Conservation (phyloP, 108 stramenopile genomes). For the Stephanodiscus triporus region DNA sequence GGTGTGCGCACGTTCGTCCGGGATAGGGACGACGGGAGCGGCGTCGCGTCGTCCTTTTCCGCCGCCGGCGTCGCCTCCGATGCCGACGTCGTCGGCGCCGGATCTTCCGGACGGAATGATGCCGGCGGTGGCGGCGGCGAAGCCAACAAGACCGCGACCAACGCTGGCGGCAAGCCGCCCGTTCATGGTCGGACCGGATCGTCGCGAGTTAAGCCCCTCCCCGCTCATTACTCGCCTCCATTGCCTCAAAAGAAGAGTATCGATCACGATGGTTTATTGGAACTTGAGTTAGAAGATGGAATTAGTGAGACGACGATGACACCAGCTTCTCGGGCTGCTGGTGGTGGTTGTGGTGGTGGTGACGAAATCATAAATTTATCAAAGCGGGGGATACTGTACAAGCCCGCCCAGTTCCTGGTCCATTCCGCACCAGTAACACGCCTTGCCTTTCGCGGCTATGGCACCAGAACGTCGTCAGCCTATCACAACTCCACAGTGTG, state of each 20-base stretch:
- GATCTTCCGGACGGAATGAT: neutral
- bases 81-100: neutral
- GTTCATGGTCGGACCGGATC: slow-evolving; percentile 22
- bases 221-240: slow-evolving; percentile 11
- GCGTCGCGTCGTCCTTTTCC: neutral
- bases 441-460: slow-evolving; percentile 77
- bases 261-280: slow-evolving; percentile 23
- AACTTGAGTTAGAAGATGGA: slow-evolving; percentile 21
- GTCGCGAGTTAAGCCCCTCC: neutral
- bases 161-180: slow-evolving; percentile 21
- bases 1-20: slow-evolving; percentile 70
- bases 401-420: slow-evolving; percentile 77
- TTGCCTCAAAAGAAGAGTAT: slow-evolving; percentile 1
- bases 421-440: slow-evolving; percentile 74
- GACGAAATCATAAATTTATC: neutral
- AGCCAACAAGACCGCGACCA: slow-evolving; percentile 1
- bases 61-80: neutral
- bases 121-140: slow-evolving; percentile 17
- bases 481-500: slow-evolving; percentile 24
- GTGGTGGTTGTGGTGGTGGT: neutral
- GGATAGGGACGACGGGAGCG: slow-evolving; percentile 63
- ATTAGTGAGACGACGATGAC: neutral
- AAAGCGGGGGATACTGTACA: slow-evolving; percentile 57
- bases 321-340: neutral
- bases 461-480: slow-evolving; percentile 54